These are phyloP conservation scores for Tetrahymena borealis DNA, from an alignment of 73 alveolate species.

Conservation along the genomic window DNA sequence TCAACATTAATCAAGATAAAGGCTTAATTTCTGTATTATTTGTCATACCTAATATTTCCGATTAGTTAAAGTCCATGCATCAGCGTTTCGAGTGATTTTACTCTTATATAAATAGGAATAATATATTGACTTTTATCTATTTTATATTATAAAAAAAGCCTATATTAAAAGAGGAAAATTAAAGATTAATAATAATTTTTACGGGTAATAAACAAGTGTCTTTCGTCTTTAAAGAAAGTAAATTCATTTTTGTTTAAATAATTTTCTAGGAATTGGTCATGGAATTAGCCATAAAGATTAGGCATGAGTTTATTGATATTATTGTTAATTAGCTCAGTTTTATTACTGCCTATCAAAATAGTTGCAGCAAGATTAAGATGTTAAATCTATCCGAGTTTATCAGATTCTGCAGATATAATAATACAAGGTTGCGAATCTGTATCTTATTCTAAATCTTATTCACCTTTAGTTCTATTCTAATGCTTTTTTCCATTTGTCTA, in stretches of 20 bases:
- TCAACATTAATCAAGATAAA: not conserved
- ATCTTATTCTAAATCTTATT: not conserved
- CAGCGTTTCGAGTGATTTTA: not conserved
- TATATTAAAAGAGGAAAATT: not conserved
- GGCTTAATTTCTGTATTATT: not conserved
- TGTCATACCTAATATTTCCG: not conserved
- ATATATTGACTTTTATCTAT: not conserved
- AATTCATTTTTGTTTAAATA: not conserved
- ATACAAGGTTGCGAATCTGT: not conserved
- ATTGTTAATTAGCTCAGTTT: not conserved
- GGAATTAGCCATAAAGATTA: not conserved
- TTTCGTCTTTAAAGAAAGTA: not conserved
- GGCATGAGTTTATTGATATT: not conserved
- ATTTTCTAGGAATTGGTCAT: not conserved
- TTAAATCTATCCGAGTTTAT: not conserved
- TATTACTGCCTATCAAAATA: not conserved
- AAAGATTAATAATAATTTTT: not conserved
- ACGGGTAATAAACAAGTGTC: not conserved
- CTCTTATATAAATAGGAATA: not conserved
- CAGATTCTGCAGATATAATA: not conserved
- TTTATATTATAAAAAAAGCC: too few relatives aligned
- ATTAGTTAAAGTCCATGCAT: not conserved
- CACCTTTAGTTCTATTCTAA: not conserved
- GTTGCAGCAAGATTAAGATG: not conserved
- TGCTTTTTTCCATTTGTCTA: not conserved